Evolutionary conservation across 2,329 filamentous ascomycete species (phyloP), one percentile per base, ranked within the genome.

Genomic region (Pseudogymnoascus sp.): DNA sequence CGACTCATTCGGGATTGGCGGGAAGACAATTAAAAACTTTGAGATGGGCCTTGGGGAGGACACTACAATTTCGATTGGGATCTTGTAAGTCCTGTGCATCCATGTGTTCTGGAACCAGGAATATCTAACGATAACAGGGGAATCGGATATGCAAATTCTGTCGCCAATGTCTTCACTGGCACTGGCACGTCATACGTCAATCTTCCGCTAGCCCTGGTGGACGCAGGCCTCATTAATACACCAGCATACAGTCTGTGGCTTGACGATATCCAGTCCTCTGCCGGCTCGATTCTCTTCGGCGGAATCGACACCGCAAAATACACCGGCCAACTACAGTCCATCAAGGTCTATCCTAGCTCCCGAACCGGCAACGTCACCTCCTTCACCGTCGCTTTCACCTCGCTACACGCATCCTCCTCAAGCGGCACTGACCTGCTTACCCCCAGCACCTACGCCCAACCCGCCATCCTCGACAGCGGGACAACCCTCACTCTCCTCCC

Each of bases 401-500:
- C 70, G 1, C 65, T 75, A 6, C 70, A 68, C 12, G 71, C 69
- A 19, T 70, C 69, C 41, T 68, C 64, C 60, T 69, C 68, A 31
- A 70, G 70, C 6, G 64, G 64, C 33, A 68, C 19, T 24, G 50
- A 59, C 26, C 24, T 43, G 11, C 63, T 74, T 28, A 73, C 71
- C 4, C 60, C 70, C 3, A 22, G 63, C 8, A 67, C 69, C 64
- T 75, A 75, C 40, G 74, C 85, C 0, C 72, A 78, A 7, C 73
- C 78, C 28, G 79, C 83, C 31, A 79, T 86, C 60, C 79, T 89
- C 26, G 87, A 89, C 74, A 87, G 84, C 12, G 89, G 89, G 63
- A 87, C 84, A 65, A 88, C 84, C 43, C 76, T 89, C 62, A 88
- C 83, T 72, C 84, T 87, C 66, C 79, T 91, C 2, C 89, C 89